phyloP scores from a whole-genome alignment of 1,139 yeast species.

The Candida sojae region DNA sequence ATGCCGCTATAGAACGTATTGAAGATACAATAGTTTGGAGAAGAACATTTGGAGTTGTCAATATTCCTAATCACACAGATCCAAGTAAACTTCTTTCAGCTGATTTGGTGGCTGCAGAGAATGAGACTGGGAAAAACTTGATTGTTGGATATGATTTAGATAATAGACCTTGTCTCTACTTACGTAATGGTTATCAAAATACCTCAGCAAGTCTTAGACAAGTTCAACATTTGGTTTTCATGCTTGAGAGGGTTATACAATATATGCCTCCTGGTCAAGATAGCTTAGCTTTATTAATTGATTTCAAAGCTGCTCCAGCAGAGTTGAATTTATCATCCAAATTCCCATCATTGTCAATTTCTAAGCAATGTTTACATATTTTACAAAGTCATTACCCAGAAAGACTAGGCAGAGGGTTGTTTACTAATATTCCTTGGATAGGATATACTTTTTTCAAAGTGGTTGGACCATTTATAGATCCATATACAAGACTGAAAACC shows the following conservation, averaged over 20 bases:
- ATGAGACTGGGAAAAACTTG: constrained; percentile 85
- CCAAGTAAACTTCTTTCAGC: constrained; percentile 54
- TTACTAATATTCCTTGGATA: constrained; percentile 90
- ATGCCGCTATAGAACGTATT: constrained; percentile 71
- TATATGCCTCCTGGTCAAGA: constrained; percentile 97
- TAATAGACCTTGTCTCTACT: constrained; percentile 84
- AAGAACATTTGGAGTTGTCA: constrained; percentile 82
- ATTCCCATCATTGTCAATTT: constrained; percentile 45
- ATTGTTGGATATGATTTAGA: constrained; percentile 88
- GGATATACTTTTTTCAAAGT: constrained; percentile 88
- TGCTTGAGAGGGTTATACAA: constrained; percentile 87
- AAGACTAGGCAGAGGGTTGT: constrained; percentile 84
- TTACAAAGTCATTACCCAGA: constrained; percentile 96
- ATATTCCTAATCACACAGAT: constrained; percentile 45
- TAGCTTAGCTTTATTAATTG: constrained; percentile 83
- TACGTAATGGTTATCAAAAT: constrained; percentile 92
- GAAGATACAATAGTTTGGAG: constrained; percentile 85
- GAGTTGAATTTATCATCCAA: constrained; percentile 40
- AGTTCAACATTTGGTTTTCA: constrained; percentile 88
- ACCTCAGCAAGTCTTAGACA: constrained; percentile 85
- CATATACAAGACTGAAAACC: constrained; percentile 87
- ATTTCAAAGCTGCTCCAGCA: constrained; percentile 68
- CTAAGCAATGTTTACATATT: constrained; percentile 82
- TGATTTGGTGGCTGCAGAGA: constrained; percentile 67
- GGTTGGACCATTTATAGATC: constrained; percentile 93